Base-by-base conservation (phyloP, 495 filamentous ascomycete genomes). In the Penicillium steckii region DNA sequence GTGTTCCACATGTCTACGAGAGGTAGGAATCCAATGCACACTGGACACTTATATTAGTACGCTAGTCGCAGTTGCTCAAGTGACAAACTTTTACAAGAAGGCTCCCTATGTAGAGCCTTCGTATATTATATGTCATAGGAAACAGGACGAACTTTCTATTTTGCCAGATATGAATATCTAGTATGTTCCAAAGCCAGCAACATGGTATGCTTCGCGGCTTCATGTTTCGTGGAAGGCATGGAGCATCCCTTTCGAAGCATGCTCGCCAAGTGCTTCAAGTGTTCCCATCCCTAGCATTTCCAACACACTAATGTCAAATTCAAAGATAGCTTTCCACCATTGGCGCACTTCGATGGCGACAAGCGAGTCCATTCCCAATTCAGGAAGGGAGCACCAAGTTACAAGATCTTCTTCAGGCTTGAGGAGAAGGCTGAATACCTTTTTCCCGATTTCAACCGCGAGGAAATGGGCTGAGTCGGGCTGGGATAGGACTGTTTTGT, bases 351-450 rank as follows among this genome's bases (percentile, higher is more conserved):
- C 75, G 17, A 79, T 70, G 3, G 66, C 66, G 13, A 80, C 64
- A 15, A 79, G 51, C 0, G 74, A 78, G 30, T 79, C 75, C 23
- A 79, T 50, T 0, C 75, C 77, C 7, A 77, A 33, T 18, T 67
- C 54, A 2, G 65, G 46, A n/a, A 78, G 35, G 0, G 67, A 46
- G 32, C 61, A 63, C 10, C 72, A 57, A 15, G 76, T 63, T n/a
- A 35, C 30, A 2, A 48, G 18, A 7, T 35, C 32, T 7, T 32
- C 46, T 48, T 48, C 46, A 1, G 30, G 43, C 33, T 60, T 56
- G 21, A 67, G 18, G 19, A 65, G 57, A 8, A 59, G 62, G 6
- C 48, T 40, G 7, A 50, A 48, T 9, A 68, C 46, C n/a, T 61
- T 66, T 15, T 66, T 62, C 1, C 85, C 83, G 3, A 79, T 60